phyloP scores from a whole-genome alignment of 2,329 filamentous ascomycete genomes.

The Fusarium domesticum region DNA sequence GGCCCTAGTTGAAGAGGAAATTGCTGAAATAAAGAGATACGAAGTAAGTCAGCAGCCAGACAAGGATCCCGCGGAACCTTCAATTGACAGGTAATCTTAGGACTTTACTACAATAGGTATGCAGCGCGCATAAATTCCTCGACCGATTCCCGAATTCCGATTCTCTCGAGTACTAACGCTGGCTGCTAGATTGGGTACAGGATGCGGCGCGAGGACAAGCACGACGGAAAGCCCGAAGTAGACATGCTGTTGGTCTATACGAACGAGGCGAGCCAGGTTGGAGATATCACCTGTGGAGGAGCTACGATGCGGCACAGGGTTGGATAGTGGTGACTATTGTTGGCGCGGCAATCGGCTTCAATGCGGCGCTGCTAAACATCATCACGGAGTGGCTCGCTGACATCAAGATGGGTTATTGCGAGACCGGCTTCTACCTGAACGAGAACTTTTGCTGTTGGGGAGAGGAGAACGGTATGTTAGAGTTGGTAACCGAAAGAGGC shows the following conservation, averaged over 20 bases:
- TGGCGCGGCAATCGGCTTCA: conserved; percentile 86
- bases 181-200: conserved; percentile 80
- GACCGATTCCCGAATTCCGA: conserved; percentile 1
- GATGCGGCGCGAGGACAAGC: conserved; percentile 90
- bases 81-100: conserved; percentile 30
- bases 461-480: conserved; percentile 67
- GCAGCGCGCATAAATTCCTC: conserved; percentile 12
- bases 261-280: conserved; percentile 69
- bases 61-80: conserved; percentile 27
- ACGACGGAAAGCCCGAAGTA: conserved; percentile 71
- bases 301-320: conserved; percentile 93
- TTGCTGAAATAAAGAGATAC: conserved; percentile 96
- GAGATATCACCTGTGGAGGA: conserved; percentile 76
- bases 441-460: conserved; percentile 99
- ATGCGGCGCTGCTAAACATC: conserved; percentile 91
- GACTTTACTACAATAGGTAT: conserved; percentile 93
- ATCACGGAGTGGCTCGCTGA: conserved; percentile 96
- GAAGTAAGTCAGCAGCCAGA: conserved; percentile 52
- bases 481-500: neutral
- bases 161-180: conserved; percentile 31
- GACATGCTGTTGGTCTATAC: conserved; percentile 69
- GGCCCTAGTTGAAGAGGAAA: conserved; percentile 84
- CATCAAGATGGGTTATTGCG: conserved; percentile 94
- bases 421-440: conserved; percentile 93
- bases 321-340: conserved; percentile 98